Evolutionary conservation across 768 basidiomycete genomes (phyloP).

Genomic region (Boletus rubroflammeus): DNA sequence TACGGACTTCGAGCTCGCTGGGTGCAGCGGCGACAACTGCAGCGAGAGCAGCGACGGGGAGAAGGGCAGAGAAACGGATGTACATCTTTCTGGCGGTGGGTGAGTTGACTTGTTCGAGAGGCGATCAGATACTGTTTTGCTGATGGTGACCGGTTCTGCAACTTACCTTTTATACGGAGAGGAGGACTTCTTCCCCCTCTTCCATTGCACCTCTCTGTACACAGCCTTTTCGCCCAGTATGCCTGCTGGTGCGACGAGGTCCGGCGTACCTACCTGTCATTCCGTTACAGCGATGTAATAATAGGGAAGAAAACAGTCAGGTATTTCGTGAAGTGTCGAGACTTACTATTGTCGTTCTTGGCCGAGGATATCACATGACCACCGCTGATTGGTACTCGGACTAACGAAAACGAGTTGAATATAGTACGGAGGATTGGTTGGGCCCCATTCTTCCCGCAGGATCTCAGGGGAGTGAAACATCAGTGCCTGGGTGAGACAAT

Average conservation of each 20-base stretch:
- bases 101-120: not conserved
- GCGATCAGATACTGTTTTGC: not conserved
- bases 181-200: no score
- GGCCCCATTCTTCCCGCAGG: not conserved
- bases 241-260: not conserved
- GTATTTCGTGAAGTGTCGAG: not conserved
- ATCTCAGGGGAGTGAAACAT: not conserved
- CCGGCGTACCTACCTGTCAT: not conserved
- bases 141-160: no score
- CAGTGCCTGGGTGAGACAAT: no score
- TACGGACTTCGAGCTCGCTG: not conserved
- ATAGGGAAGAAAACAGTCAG: no score
- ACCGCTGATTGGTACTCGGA: not conserved
- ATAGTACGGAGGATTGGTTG: no score
- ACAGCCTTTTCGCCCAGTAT: not conserved
- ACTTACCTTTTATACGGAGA: no score
- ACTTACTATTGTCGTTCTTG: not conserved
- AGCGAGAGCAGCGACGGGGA: slow-evolving; percentile 8
- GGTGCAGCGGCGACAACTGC: slow-evolving; percentile 1
- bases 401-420: not conserved
- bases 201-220: not conserved
- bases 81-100: slow-evolving; percentile 3
- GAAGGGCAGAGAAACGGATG: slow-evolving; percentile 1
- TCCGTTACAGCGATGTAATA: not conserved
- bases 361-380: not conserved